A percentile compares a stretch with the other conserved stretches of the same genome.
These are phyloP conservation scores for Trichoderma guizhouense DNA, from an alignment of 2,329 filamentous ascomycete genomes.

Conservation along the genomic window DNA sequence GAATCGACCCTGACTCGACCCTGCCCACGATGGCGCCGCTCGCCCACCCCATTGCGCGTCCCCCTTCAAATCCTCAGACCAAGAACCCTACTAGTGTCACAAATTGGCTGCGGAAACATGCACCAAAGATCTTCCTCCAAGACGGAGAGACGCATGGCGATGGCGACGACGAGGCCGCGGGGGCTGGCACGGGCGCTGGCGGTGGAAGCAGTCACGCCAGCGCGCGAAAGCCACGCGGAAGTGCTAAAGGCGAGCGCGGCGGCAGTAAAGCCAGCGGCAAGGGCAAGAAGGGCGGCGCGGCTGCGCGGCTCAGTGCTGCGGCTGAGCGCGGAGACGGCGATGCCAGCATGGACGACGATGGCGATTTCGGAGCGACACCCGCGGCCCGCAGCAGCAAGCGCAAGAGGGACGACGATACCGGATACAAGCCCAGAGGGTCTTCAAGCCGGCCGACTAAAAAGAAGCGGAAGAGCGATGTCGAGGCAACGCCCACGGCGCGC, in stretches of 20 bases:
- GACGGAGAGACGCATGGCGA: slow-evolving; percentile 51
- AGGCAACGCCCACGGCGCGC: slow-evolving; percentile 34
- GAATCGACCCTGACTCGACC: slow-evolving; percentile 42
- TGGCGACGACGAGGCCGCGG: slow-evolving; percentile 37
- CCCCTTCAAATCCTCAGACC: slow-evolving; percentile 39
- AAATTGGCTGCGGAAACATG: slow-evolving; percentile 87
- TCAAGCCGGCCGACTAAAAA: slow-evolving; percentile 52
- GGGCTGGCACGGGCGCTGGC: not conserved
- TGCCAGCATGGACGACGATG: slow-evolving; percentile 40
- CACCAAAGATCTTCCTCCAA: slow-evolving; percentile 80
- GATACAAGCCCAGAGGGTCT: slow-evolving; percentile 58
- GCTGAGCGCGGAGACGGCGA: slow-evolving; percentile 32
- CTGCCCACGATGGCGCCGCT: slow-evolving; percentile 52
- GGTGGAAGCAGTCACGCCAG: slow-evolving; percentile 24
- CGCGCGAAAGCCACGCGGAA: slow-evolving; percentile 37
- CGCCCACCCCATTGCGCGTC: slow-evolving; percentile 36
- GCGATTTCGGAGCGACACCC: slow-evolving; percentile 33
- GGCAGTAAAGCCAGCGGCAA: slow-evolving; percentile 41
- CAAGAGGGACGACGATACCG: slow-evolving; percentile 58
- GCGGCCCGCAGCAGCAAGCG: slow-evolving; percentile 39
- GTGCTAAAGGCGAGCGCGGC: slow-evolving; percentile 31
- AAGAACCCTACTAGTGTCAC: slow-evolving; percentile 87
- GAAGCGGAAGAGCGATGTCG: slow-evolving; percentile 55
- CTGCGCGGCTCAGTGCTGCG: slow-evolving; percentile 23
- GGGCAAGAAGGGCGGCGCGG: slow-evolving; percentile 34